Base-by-base conservation (phyloP, 352 stramenopile species). In the Plasmopara viticola region DNA sequence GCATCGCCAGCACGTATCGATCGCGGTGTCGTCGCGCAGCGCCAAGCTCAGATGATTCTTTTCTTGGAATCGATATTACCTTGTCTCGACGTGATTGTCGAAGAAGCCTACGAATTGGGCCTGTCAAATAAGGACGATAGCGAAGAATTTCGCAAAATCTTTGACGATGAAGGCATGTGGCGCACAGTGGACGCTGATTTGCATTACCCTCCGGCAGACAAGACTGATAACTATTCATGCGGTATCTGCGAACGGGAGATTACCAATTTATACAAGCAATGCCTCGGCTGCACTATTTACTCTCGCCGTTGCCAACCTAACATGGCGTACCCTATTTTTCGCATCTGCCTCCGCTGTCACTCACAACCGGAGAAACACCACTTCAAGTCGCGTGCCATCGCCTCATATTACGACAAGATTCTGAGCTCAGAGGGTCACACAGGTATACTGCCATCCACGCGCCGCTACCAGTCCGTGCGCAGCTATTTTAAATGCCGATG, bases 221-320 rank as follows among this genome's bases (percentile, higher is more conserved):
- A 53, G 10, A 53, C 51, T 7, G 76, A 82, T 8, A 68, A 72
- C 38, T 90, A 87, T 54, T 58, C 54, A 40, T 90, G 80, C 40
- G 71, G 72, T 15, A 78, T 90, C 46, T 90, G 78, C 56, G 62
- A 64, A 0, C 70, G 79, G 1, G 83, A 93, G 58, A 78, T 93
- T n/a, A 78, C 76, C 18, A 93, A 93, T 59, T 69, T 85, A 45
- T 90, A 90, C 68, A 90, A 93, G 62, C 79, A 90, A 55, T 93
- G 83, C 30, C 63, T 93, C 4, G 83, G 83, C 33, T 93, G 83
- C 48, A 71, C 77, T 1, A 66, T 88, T 15, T 87, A 88, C 56
- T 67, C 73, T 28, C 77, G 68, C 31, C 60, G 68, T 17, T 66
- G 72, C 40, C 66, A 70, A 9, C 73, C 72, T 10, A 87, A 90